These are phyloP conservation scores for Silene uniflora DNA, from an alignment of 148 eudicot species.

Conservation along the genomic window DNA sequence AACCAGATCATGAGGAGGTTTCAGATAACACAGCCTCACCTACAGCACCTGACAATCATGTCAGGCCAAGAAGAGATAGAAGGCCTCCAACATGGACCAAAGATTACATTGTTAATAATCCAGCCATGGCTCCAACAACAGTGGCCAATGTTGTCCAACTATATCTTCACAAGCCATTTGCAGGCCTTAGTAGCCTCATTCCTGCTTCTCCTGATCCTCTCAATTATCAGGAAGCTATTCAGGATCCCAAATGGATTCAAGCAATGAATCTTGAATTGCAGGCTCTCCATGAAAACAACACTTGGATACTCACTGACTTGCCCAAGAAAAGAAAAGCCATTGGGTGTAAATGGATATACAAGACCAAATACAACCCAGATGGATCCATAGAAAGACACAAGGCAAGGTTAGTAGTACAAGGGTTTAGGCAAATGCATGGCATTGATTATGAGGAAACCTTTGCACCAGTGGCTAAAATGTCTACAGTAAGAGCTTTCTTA, in stretches of 20 bases:
- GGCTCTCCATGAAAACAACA: not conserved
- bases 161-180: not conserved
- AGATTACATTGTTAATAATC: too few relatives aligned
- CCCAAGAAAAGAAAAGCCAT: not conserved
- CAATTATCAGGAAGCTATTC: not conserved
- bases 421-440: too few relatives aligned
- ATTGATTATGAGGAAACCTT: too few relatives aligned
- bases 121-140: not conserved
- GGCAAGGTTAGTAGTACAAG: too few relatives aligned
- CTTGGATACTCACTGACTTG: not conserved
- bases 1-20: too few relatives aligned
- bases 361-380: too few relatives aligned
- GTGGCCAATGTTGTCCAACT: not conserved
- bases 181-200: not conserved
- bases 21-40: too few relatives aligned
- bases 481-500: not conserved
- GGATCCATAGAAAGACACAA: too few relatives aligned
- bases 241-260: not conserved
- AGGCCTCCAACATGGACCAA: too few relatives aligned
- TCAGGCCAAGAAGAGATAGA: too few relatives aligned
- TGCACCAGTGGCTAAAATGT: conserved; percentile 6
- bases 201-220: not conserved
- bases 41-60: not conserved
- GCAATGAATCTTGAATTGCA: not conserved
- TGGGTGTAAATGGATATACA: conserved; percentile 5